Conservation (phyloP, 2,329 filamentous ascomycete genomes). For the Graphilbum fragrans region DNA sequence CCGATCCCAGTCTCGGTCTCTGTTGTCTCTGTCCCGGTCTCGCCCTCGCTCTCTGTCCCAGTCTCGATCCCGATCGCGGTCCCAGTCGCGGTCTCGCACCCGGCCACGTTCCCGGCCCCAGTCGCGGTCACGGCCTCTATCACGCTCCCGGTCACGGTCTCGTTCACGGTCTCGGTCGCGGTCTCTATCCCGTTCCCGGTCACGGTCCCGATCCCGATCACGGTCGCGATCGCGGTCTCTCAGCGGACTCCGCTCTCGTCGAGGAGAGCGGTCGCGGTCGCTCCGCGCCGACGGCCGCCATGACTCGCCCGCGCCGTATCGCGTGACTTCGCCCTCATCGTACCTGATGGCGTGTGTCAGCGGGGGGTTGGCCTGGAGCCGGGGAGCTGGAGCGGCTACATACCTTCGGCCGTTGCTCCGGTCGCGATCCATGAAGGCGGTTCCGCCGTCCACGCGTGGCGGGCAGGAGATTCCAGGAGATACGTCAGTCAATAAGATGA, state of each 20-base stretch:
- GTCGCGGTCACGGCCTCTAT: too few relatives aligned
- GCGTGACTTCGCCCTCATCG: conserved; percentile 49
- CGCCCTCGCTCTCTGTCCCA: conserved; percentile 15
- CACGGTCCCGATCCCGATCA: conserved; percentile 16
- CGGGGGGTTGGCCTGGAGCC: neutral
- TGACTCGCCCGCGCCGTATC: conserved; percentile 49
- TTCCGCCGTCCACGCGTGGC: too few relatives aligned
- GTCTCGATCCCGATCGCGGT: conserved; percentile 18
- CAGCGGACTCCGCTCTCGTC: conserved; percentile 18
- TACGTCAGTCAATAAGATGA: too few relatives aligned
- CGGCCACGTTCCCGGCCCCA: too few relatives aligned
- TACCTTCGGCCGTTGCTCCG: conserved; percentile 6
- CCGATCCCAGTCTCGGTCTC: too few relatives aligned
- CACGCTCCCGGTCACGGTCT: conserved; percentile 13
- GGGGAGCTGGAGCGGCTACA: neutral
- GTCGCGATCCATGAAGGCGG: conserved; percentile 9
- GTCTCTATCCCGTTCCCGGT: conserved; percentile 12
- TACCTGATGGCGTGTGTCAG: conserved; percentile 26
- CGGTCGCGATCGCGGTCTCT: conserved; percentile 18
- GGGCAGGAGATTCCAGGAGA: too few relatives aligned
- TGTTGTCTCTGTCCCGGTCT: conserved; percentile 9
- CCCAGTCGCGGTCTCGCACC: too few relatives aligned
- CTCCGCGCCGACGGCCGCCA: conserved; percentile 35
- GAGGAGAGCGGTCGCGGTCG: conserved; percentile 27
- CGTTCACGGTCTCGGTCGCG: conserved; percentile 13